Percentiles rank a stretch among this genome's conserved stretches.
Evolutionary conservation across 2,329 filamentous ascomycete species (phyloP).

Genomic region (Nannizziopsis barbatae): DNA sequence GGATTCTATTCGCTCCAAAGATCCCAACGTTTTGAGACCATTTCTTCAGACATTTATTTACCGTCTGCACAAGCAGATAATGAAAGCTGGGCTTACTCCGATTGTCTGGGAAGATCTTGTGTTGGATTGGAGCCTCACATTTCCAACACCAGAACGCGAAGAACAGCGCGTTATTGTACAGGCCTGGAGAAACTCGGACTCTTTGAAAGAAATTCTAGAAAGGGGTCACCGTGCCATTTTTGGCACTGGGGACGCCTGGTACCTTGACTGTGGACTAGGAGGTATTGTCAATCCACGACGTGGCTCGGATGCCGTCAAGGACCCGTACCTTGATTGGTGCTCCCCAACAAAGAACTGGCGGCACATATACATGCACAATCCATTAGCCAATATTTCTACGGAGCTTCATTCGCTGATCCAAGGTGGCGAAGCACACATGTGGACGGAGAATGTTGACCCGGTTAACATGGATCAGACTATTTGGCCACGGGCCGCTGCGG

Average conservation of each 20-base stretch:
- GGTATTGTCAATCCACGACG: conserved; percentile 27
- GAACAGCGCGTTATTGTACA: conserved; percentile 58
- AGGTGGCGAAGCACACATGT: conserved; percentile 72
- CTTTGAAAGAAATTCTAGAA: conserved; percentile 21
- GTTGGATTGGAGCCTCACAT: conserved; percentile 64
- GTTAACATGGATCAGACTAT: conserved; percentile 63
- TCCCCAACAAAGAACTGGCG: conserved; percentile 69
- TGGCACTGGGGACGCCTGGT: conserved; percentile 24
- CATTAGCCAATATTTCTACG: conserved; percentile 50
- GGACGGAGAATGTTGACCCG: conserved; percentile 66
- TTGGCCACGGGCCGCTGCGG: conserved; percentile 66
- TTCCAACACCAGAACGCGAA: conserved; percentile 26
- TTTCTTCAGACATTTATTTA: conserved; percentile 69
- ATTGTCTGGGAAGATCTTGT: conserved; percentile 86
- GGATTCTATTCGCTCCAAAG: conserved; percentile 57
- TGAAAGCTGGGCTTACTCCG: conserved; percentile 54
- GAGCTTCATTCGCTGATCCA: conserved; percentile 57
- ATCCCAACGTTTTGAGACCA: conserved; percentile 54
- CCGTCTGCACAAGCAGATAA: conserved; percentile 53
- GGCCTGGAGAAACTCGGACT: conserved; percentile 50
- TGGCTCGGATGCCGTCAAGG: conserved; percentile 9
- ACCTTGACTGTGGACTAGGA: conserved; percentile 27
- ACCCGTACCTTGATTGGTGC: conserved; percentile 21
- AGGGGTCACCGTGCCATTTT: conserved; percentile 26
- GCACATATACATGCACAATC: conserved; percentile 69